Evolutionary conservation across 371 early-diverging fungal species (phyloP), one percentile per base, ranked within the genome.

Genomic region (Mortierella sp.): DNA sequence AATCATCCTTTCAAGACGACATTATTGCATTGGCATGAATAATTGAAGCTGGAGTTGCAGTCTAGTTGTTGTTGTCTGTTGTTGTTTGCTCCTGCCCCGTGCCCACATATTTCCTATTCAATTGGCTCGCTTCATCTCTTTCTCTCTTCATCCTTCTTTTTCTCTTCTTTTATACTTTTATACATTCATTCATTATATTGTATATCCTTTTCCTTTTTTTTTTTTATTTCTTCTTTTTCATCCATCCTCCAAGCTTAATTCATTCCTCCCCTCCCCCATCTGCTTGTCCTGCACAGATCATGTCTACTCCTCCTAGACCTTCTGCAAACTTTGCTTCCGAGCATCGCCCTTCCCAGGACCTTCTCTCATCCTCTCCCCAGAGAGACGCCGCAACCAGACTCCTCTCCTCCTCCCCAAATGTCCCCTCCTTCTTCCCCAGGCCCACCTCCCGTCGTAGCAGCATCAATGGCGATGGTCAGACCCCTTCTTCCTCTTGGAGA

Each of bases 401-500:
- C 18, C 73, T 80, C 43, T 80, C 81, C 18, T 75, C 81, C 39
- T 80, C 81, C 1, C 79, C 81, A 28, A 68, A 67, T 12, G 49
- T 73, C 66, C 70, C 70, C 5, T 59, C 75, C 24, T 72, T 63
- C 70, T 72, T 80, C 66, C 60, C 39, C 58, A 64, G 67, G 11
- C 72, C 81, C 5, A 51, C 73, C 0, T 80, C 81, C 1, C 75
- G 67, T 28, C 52, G 60, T 26, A 72, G 72, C 59, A 77, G 72
- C 37, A 59, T 72, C 52, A 60, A 61, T 54, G 72, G 70, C 8
- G 73, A 72, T 22, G 68, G 62, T 18, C 69, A 64, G 18, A 80
- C 76, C 47, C 81, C 81, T 18, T 28, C 70, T 28, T 72, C 81
- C 39, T 80, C 81, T 28, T 80, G 68, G 69, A 64, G 81, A 70